These are phyloP conservation scores for Silene conica DNA, from an alignment of 148 eudicot genomes.

Conservation along the genomic window DNA sequence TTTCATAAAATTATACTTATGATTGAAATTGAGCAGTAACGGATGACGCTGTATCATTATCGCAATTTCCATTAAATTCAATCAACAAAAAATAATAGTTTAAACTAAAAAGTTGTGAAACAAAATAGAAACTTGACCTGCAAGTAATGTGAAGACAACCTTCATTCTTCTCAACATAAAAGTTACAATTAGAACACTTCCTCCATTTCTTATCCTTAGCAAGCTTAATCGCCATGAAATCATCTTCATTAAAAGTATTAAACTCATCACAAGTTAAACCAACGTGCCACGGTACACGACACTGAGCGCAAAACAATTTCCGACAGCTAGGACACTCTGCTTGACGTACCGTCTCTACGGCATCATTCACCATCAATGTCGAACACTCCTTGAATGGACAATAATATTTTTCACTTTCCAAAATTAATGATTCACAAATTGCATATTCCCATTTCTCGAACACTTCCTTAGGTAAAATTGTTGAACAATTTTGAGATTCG, in stretches of 20 bases:
- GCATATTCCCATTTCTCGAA: slow-evolving; percentile 38
- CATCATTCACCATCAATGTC: slow-evolving; percentile 38
- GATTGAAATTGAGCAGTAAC: no score
- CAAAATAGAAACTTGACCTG: no score
- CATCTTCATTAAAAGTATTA: slow-evolving; percentile 30
- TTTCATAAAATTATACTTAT: no score
- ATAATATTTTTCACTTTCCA: slow-evolving; percentile 33
- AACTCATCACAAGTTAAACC: slow-evolving; percentile 51
- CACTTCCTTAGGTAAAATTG: slow-evolving; percentile 30
- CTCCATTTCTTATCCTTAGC: slow-evolving; percentile 53
- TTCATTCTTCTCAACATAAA: slow-evolving; percentile 45
- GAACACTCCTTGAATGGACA: slow-evolving; percentile 65
- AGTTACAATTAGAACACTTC: slow-evolving; percentile 48
- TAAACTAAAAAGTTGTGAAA: no score
- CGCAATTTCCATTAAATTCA: no score
- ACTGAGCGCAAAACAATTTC: slow-evolving; percentile 45
- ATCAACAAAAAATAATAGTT: no score
- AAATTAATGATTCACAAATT: slow-evolving; percentile 35
- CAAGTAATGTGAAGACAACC: slow-evolving; percentile 42
- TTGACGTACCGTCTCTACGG: slow-evolving; percentile 4
- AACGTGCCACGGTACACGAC: slow-evolving; percentile 55
- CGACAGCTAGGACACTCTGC: slow-evolving; percentile 23
- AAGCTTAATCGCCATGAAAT: slow-evolving; percentile 46
- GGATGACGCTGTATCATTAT: no score
- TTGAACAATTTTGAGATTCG: slow-evolving; percentile 26